Percentiles rank a stretch among this genome's conserved stretches.
These are phyloP conservation scores for Penicillium samsonianum DNA, from an alignment of 495 filamentous ascomycete genomes.

Conservation along the genomic window DNA sequence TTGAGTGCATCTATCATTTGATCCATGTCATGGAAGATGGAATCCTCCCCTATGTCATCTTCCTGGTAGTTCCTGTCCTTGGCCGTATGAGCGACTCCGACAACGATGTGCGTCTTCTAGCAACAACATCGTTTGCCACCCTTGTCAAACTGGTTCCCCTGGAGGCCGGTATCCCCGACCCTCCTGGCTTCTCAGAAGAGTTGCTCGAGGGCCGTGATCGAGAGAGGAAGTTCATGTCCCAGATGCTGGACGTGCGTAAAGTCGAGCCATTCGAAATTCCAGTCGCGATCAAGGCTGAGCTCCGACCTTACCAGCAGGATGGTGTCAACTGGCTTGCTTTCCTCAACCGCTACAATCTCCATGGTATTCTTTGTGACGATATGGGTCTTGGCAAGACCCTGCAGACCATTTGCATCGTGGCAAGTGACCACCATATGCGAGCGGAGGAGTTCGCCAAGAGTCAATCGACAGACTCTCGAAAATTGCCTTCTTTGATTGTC, in stretches of 20 bases:
- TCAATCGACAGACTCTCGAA: conserved; percentile 69
- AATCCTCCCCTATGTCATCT: conserved; percentile 97
- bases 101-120: conserved; percentile 88
- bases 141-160: conserved; percentile 98
- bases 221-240: conserved; percentile 93
- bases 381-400: conserved; percentile 99
- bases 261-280: conserved; percentile 92
- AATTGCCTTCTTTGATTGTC: conserved; percentile 87
- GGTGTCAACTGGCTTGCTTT: conserved; percentile 99
- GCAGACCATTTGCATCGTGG: conserved; percentile 96
- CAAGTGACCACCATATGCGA: conserved; percentile 92
- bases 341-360: conserved; percentile 95
- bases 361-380: conserved; percentile 97
- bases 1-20: conserved; percentile 91
- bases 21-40: conserved; percentile 98
- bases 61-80: conserved; percentile 96
- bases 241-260: conserved; percentile 94
- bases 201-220: conserved; percentile 85
- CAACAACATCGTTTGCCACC: conserved; percentile 95
- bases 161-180: conserved; percentile 96
- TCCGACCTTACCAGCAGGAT: conserved; percentile 96
- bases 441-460: conserved; percentile 86
- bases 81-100: conserved; percentile 99
- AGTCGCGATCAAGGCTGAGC: conserved; percentile 92
- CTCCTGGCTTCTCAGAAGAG: conserved; percentile 85